Evolutionary conservation across 306 rosid genomes (phyloP).

Genomic region (peach (Prunus persica)): DNA sequence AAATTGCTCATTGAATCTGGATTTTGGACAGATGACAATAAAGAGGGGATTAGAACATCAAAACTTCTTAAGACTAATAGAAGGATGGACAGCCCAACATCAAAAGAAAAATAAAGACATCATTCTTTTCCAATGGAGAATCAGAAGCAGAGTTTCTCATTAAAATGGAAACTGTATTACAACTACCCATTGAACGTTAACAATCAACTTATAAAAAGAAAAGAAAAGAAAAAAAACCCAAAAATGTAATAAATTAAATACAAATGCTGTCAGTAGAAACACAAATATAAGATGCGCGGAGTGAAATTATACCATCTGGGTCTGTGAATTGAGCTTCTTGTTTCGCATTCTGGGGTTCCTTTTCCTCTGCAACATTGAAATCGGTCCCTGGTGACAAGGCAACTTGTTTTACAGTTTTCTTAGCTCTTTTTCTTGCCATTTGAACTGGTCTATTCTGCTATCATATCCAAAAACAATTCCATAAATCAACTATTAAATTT

Average conservation of each 20-base stretch:
- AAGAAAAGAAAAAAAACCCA: neutral
- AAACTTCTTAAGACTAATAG: neutral
- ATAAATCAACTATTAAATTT: neutral
- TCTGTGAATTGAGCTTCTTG: slow-evolving; percentile 38
- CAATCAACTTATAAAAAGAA: neutral
- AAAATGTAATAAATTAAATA: neutral
- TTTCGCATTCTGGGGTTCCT: slow-evolving; percentile 29
- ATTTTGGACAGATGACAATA: too few relatives aligned
- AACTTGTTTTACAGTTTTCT: slow-evolving; percentile 28
- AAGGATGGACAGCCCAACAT: neutral
- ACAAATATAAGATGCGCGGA: neutral
- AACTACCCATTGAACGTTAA: neutral
- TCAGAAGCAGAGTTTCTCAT: neutral
- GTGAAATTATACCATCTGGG: slow-evolving; percentile 43
- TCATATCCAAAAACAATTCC: neutral
- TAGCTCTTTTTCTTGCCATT: slow-evolving; percentile 58
- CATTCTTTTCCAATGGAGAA: neutral
- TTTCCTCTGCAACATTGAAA: slow-evolving; percentile 10
- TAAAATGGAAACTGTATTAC: neutral
- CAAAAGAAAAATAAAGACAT: neutral
- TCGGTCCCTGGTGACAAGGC: slow-evolving; percentile 13
- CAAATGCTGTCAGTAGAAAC: neutral
- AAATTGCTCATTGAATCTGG: too few relatives aligned
- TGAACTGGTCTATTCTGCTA: neutral
- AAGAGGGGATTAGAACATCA: neutral